These are phyloP conservation scores for Dothidotthia symphoricarpi DNA, from an alignment of 2,329 filamentous ascomycete genomes.

Conservation along the genomic window DNA sequence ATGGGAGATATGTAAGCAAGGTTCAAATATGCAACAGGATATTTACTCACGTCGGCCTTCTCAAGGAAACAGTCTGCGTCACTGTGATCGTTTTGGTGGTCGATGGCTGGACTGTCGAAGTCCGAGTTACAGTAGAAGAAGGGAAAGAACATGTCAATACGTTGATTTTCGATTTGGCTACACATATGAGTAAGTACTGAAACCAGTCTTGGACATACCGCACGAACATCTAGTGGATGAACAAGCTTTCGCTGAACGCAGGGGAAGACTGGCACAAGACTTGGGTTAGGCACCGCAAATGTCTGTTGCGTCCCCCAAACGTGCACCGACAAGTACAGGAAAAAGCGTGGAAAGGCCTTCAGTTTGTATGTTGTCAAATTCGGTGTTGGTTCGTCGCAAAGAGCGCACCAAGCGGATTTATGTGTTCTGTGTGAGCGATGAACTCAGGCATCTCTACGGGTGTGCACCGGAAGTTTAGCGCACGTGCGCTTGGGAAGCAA, in stretches of 20 bases:
- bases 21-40: neutral
- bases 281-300: neutral
- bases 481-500: too few relatives aligned
- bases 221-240: neutral
- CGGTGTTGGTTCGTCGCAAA: too few relatives aligned
- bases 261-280: neutral
- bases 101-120: neutral
- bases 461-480: too few relatives aligned
- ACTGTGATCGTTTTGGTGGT: neutral
- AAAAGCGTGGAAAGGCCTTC: too few relatives aligned
- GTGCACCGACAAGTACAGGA: too few relatives aligned
- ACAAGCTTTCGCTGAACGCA: neutral
- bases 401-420: too few relatives aligned
- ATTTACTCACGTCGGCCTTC: neutral
- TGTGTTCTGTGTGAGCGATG: too few relatives aligned
- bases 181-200: neutral
- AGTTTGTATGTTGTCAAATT: too few relatives aligned
- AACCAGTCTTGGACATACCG: neutral
- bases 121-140: neutral
- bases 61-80: neutral
- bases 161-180: neutral
- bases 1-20: neutral
- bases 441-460: too few relatives aligned
- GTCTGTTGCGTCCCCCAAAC: neutral
- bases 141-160: neutral